Conservation (phyloP, 495 filamentous ascomycete species). For the Clohesyomyces aquaticus region DNA sequence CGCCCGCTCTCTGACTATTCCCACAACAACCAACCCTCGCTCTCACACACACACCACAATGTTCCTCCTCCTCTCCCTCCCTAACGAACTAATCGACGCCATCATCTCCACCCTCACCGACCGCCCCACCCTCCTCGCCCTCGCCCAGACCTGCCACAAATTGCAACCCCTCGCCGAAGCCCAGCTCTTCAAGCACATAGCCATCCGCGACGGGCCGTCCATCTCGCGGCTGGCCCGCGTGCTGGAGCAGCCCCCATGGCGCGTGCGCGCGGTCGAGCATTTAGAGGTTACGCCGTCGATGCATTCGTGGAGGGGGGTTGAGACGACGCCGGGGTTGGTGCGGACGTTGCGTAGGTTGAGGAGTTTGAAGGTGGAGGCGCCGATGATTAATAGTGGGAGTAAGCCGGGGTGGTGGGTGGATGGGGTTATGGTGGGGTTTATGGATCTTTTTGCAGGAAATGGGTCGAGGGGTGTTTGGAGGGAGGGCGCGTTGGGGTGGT, state of each 20-base stretch:
- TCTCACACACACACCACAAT: constrained; percentile 1
- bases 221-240: neutral
- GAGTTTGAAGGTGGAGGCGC: constrained; percentile 1
- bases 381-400: neutral
- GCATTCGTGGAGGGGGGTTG: neutral
- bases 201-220: neutral
- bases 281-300: neutral
- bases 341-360: neutral
- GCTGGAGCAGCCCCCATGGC: neutral
- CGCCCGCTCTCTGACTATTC: neutral
- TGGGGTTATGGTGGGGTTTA: neutral
- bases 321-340: neutral
- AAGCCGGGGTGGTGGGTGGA: neutral
- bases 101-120: neutral
- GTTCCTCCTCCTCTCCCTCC: neutral
- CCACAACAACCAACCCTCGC: neutral
- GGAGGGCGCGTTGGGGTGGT: neutral
- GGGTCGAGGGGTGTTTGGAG: too few species aligned
- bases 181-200: neutral
- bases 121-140: neutral
- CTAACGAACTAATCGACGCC: constrained; percentile 1
- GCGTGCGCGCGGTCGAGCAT: neutral
- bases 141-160: neutral
- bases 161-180: neutral
- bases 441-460: constrained; percentile 3